These are phyloP conservation scores for Macroventuria anomochaeta DNA, from an alignment of 2,329 filamentous ascomycete genomes.

Conservation along the genomic window DNA sequence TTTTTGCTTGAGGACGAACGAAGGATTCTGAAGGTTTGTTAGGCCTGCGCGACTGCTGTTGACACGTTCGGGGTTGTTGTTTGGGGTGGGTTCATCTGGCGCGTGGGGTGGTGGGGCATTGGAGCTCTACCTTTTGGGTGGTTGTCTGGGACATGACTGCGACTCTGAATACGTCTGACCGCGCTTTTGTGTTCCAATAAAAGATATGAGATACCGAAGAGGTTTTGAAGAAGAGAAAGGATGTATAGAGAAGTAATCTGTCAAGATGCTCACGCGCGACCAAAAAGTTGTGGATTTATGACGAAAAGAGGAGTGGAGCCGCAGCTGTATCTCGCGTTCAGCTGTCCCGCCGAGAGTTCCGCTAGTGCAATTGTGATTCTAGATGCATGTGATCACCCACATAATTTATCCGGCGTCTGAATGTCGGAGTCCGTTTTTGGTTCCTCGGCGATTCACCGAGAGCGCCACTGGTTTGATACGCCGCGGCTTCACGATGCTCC, in stretches of 20 bases:
- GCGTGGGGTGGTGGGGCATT: slow-evolving; percentile 34
- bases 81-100: slow-evolving; percentile 15
- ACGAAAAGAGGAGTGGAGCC: slow-evolving; percentile 36
- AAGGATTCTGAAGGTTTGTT: slow-evolving; percentile 66
- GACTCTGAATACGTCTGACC: slow-evolving; percentile 7
- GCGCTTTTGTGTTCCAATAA: background rate
- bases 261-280: slow-evolving; percentile 27
- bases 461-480: slow-evolving; percentile 3
- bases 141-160: slow-evolving; percentile 38
- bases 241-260: slow-evolving; percentile 12
- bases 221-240: slow-evolving; percentile 7
- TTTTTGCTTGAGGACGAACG: slow-evolving; percentile 81
- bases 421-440: slow-evolving; percentile 18
- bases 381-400: slow-evolving; percentile 40
- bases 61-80: slow-evolving; percentile 7
- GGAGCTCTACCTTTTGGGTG: slow-evolving; percentile 43
- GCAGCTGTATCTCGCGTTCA: slow-evolving; percentile 34
- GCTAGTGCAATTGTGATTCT: slow-evolving; percentile 31
- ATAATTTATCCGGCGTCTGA: slow-evolving; percentile 44
- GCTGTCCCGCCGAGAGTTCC: slow-evolving; percentile 36
- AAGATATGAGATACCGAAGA: background rate
- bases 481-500: slow-evolving; percentile 8
- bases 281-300: slow-evolving; percentile 28
- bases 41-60: slow-evolving; percentile 19
- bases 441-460: slow-evolving; percentile 16